These are phyloP conservation scores for Helotiales sp. DNA, from an alignment of 2,329 filamentous ascomycete genomes.

Conservation along the genomic window DNA sequence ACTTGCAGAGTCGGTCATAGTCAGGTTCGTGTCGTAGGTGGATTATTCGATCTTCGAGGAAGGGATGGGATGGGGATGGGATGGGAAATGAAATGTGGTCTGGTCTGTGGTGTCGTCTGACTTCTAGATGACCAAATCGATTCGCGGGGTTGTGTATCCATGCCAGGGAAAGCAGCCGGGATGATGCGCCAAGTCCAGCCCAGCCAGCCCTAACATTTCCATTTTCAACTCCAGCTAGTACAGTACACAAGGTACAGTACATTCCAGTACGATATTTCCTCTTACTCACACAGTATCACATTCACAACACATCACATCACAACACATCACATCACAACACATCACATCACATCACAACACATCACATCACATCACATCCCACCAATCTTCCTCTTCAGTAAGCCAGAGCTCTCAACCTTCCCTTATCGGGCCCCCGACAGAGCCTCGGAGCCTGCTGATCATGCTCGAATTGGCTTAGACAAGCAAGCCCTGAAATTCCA, in stretches of 20 bases:
- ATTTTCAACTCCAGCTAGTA: too few species aligned
- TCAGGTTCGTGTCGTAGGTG: not conserved
- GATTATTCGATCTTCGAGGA: not conserved
- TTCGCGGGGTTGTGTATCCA: slow-evolving; percentile 16
- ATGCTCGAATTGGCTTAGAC: slow-evolving; percentile 22
- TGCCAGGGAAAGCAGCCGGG: too few species aligned
- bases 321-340: too few species aligned
- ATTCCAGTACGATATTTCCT: too few species aligned
- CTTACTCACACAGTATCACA: too few species aligned
- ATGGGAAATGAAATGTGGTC: not conserved
- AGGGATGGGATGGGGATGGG: not conserved
- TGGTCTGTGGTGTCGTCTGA: slow-evolving; percentile 21
- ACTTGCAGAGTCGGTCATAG: slow-evolving; percentile 6
- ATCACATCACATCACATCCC: too few species aligned
- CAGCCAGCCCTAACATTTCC: not conserved
- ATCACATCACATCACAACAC: too few species aligned
- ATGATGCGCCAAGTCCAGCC: not conserved
- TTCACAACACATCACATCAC: too few species aligned
- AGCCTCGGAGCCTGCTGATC: slow-evolving; percentile 29
- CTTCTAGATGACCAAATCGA: slow-evolving; percentile 15
- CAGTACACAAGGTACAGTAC: too few species aligned
- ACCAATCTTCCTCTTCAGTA: not conserved
- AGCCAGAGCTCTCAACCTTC: slow-evolving; percentile 22
- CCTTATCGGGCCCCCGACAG: slow-evolving; percentile 15
- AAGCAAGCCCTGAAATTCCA: slow-evolving; percentile 20